phyloP scores from a whole-genome alignment of 371 early-diverging fungal species.

The Zychaea mexicana region DNA sequence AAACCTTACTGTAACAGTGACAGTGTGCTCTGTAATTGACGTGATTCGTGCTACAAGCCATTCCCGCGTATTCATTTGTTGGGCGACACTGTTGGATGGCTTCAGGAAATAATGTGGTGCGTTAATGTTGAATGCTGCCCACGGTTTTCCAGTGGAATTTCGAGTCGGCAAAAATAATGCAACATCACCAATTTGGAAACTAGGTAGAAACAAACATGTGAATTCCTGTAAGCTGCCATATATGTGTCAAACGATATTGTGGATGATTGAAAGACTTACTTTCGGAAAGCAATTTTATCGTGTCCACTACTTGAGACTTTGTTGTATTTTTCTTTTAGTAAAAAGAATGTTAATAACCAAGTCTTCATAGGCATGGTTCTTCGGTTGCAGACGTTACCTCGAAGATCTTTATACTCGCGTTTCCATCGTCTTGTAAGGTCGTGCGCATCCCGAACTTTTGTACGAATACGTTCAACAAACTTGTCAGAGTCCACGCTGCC shows the following conservation, averaged over 20 bases:
- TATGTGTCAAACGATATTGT: no score
- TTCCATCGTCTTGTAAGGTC: slow-evolving; percentile 42
- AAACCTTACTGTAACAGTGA: slow-evolving; percentile 31
- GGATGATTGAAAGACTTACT: slow-evolving; percentile 48
- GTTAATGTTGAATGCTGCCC: slow-evolving; percentile 84
- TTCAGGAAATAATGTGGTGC: slow-evolving; percentile 77
- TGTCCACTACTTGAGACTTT: slow-evolving; percentile 31
- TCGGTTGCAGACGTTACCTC: slow-evolving; percentile 39
- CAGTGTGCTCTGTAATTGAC: slow-evolving; percentile 56
- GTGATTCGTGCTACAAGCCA: slow-evolving; percentile 75
- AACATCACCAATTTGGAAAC: slow-evolving; percentile 73
- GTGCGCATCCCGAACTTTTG: slow-evolving; percentile 48
- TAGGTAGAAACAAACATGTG: slow-evolving; percentile 18
- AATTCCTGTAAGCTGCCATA: no score
- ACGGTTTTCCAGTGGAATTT: slow-evolving; percentile 69
- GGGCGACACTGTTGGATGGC: slow-evolving; percentile 41
- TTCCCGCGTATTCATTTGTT: slow-evolving; percentile 55
- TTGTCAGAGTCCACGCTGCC: slow-evolving; percentile 30
- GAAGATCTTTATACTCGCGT: slow-evolving; percentile 38
- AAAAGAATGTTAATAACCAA: background rate
- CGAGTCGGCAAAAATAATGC: slow-evolving; percentile 78
- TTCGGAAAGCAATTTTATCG: slow-evolving; percentile 68
- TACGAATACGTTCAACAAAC: slow-evolving; percentile 39
- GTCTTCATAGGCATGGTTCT: no score
- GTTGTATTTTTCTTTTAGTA: slow-evolving; percentile 58